Conservation (phyloP, 148 eudicot genomes). For the Vaccinium darrowii region DNA sequence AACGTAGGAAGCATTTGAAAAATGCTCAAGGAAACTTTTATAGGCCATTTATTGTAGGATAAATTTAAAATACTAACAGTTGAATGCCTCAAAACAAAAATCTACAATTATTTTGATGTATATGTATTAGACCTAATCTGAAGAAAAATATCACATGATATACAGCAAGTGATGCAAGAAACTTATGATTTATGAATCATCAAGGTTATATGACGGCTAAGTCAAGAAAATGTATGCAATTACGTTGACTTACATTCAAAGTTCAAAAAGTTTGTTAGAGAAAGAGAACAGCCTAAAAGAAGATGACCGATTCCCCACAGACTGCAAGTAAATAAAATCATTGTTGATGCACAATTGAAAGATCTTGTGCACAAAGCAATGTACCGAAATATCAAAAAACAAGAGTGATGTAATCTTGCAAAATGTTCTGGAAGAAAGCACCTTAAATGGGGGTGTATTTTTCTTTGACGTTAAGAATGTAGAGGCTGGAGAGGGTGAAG, state of each 20-base stretch:
- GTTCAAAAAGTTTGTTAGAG: neutral
- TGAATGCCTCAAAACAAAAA: neutral
- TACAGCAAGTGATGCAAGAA: neutral
- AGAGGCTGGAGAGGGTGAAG: neutral
- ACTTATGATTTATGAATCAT: neutral
- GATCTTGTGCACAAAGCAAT: neutral
- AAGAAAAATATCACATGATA: neutral
- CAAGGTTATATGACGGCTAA: neutral
- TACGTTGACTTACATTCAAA: neutral
- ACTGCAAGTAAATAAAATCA: neutral
- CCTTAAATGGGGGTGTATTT: neutral
- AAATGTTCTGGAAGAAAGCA: neutral
- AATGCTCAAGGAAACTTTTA: neutral
- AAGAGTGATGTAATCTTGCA: neutral
- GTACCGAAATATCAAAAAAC: neutral
- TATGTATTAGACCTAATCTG: neutral
- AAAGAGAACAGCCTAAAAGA: neutral
- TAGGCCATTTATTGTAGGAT: neutral
- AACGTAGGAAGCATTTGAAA: neutral
- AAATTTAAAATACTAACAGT: neutral
- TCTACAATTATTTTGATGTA: neutral
- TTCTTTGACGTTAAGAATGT: neutral
- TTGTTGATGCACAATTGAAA: neutral
- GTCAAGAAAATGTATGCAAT: neutral
- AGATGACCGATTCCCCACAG: too few species aligned